Conservation (phyloP, 2,329 filamentous ascomycete genomes). For the Colletotrichum paranaense region DNA sequence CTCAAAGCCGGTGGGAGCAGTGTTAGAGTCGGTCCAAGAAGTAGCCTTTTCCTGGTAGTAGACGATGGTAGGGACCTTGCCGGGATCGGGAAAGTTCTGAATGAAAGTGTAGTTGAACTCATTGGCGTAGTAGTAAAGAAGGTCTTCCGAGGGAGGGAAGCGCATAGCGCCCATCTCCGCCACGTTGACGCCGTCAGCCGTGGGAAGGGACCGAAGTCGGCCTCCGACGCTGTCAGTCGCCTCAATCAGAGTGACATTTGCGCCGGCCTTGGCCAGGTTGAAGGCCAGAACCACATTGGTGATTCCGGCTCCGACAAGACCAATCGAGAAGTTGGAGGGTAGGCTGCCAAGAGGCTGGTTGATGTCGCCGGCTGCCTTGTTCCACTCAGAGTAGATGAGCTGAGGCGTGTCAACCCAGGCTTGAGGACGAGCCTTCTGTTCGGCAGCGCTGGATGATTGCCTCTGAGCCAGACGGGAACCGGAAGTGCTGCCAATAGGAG, state of each 20-base stretch:
- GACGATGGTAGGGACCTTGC: slow-evolving; percentile 7
- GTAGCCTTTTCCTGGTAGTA: not conserved
- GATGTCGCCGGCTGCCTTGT: slow-evolving; percentile 9
- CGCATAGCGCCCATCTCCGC: slow-evolving; percentile 23
- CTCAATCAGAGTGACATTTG: slow-evolving; percentile 9
- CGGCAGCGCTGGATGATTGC: not conserved
- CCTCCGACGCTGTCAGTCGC: slow-evolving; percentile 3
- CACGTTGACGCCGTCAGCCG: slow-evolving; percentile 10
- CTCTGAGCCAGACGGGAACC: not conserved
- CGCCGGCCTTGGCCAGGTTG: not conserved
- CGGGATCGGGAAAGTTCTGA: slow-evolving; percentile 14
- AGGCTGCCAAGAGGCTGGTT: not conserved
- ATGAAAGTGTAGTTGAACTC: slow-evolving; percentile 9
- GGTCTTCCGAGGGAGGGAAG: slow-evolving; percentile 12
- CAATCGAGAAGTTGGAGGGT: not conserved
- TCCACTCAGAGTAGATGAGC: slow-evolving; percentile 16
- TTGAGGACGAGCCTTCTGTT: slow-evolving; percentile 14
- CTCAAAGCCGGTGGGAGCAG: not conserved
- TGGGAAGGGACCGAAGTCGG: not conserved
- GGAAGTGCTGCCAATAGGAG: not conserved
- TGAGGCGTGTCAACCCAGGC: slow-evolving; percentile 19
- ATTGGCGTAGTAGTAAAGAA: slow-evolving; percentile 21
- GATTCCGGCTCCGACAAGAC: not conserved
- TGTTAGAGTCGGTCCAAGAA: slow-evolving; percentile 2
- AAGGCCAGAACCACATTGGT: not conserved